phyloP scores from a whole-genome alignment of 2,329 filamentous ascomycete species.

The Diaporthe amygdali region DNA sequence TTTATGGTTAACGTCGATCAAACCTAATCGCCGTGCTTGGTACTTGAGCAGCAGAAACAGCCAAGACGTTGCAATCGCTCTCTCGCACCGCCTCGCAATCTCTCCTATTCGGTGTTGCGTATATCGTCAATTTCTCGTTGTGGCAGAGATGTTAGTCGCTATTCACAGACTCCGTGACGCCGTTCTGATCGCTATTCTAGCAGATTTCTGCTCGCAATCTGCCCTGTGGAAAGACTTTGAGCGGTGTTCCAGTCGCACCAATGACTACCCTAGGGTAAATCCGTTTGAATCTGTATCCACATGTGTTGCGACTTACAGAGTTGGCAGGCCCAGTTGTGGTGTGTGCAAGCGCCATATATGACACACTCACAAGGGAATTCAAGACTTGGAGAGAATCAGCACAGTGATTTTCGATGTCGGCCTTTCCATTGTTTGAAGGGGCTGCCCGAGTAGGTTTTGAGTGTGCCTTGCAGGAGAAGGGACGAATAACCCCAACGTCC shows the following conservation, averaged over 20 bases:
- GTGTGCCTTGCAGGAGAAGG: background rate
- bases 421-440: background rate
- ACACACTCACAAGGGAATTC: background rate
- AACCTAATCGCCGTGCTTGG: constrained; percentile 11
- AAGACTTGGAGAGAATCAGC: background rate
- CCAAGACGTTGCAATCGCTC: constrained; percentile 1
- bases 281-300: background rate
- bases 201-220: background rate
- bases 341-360: background rate
- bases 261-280: no score
- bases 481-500: background rate
- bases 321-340: background rate
- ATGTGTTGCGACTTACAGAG: background rate
- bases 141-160: background rate
- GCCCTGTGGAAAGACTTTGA: background rate
- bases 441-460: background rate
- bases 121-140: background rate
- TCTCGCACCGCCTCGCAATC: background rate
- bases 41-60: background rate
- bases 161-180: background rate
- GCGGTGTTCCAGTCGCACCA: background rate
- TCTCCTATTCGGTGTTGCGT: background rate
- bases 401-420: background rate
- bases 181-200: background rate
- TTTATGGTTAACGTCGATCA: constrained; percentile 1